Base-by-base conservation (phyloP, 2,329 filamentous ascomycete genomes). In the Ambrosiella cleistominuta region DNA sequence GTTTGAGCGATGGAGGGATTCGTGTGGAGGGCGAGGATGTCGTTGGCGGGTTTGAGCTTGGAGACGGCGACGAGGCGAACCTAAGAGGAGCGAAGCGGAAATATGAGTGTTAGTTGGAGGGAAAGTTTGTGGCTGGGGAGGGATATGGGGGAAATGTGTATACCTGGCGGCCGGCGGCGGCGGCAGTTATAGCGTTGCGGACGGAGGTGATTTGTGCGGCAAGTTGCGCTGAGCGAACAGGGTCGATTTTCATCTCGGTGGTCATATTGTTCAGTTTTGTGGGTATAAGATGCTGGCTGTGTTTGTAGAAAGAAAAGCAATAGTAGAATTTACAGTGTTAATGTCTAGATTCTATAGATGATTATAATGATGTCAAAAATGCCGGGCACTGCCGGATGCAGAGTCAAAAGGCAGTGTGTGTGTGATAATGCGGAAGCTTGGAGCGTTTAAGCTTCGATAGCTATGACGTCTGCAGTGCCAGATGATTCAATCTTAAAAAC, bases 1-100 rank as follows among this genome's bases (percentile, higher is more conserved):
- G 75, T 64, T 57, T 90, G 86, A 1, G 72, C 69, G 4, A 53
- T 40, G 37, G 72, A 69, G 0, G 77, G 74, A 0, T 75, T 70
- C 64, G 79, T 75, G 71, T 94, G 85, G 0, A 98, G 79, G 37
- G 89, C 85, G 58, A 95, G 76, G 65, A 98, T 86, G 69, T 98
- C 93, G 65, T 86, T 86, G 60, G 83, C 88, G 12, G 93, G 91
- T 72, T 98, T 97, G 63, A 96, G 77, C 71, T 98, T 98, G 45
- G 90, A 96, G 54, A 98, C 93, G 36, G 93, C 91, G 47, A 98
- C 89, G 44, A 98, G 78, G 52, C 93, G 84, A 62, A 91, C 79
- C 83, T 88, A 64, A 54, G 19, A 35, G 37, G 19, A 57, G 27
- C 27, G 27, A 27, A 27, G 27, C 27, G 27, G 27, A 27, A 27